Evolutionary conservation across 192 early-diverging fungal species (phyloP).

Genomic region (Mycoemilia scoparia): DNA sequence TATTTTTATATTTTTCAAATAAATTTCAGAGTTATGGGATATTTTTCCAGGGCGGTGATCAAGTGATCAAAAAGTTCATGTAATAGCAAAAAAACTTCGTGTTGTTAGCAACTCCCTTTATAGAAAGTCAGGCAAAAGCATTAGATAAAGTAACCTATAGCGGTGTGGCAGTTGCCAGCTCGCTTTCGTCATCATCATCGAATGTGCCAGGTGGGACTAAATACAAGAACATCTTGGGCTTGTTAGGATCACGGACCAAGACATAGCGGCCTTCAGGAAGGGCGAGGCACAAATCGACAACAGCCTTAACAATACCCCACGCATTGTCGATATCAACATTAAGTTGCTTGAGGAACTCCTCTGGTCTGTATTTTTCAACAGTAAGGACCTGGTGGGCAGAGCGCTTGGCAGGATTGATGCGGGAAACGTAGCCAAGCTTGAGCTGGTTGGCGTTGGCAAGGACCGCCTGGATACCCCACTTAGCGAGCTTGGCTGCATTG

Average conservation of each 20-base stretch:
- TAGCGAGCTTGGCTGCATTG: slow-evolving; percentile 83
- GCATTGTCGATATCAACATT: slow-evolving; percentile 66
- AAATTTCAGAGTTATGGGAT: no score
- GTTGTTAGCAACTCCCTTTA: no score
- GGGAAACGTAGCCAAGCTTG: slow-evolving; percentile 74
- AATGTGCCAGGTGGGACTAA: slow-evolving; percentile 52
- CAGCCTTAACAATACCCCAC: slow-evolving; percentile 92
- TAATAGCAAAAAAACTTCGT: no score
- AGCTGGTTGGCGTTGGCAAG: slow-evolving; percentile 78
- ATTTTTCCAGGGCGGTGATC: no score
- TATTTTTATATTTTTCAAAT: no score
- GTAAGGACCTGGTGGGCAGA: slow-evolving; percentile 70
- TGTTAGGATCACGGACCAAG: slow-evolving; percentile 91
- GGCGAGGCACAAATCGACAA: slow-evolving; percentile 71
- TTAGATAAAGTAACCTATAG: no score
- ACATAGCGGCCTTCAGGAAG: slow-evolving; percentile 91
- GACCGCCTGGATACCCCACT: slow-evolving; percentile 88
- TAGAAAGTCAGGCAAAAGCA: no score
- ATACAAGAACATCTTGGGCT: slow-evolving; percentile 70
- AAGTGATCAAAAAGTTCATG: no score
- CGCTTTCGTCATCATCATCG: slow-evolving; percentile 26
- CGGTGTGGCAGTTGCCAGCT: no score
- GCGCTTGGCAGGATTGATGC: slow-evolving; percentile 57
- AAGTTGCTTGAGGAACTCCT: slow-evolving; percentile 80
- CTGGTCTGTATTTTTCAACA: slow-evolving; percentile 66